Evolutionary conservation across 2,329 filamentous ascomycete genomes (phyloP).

Genomic region (Akanthomyces lecanii): DNA sequence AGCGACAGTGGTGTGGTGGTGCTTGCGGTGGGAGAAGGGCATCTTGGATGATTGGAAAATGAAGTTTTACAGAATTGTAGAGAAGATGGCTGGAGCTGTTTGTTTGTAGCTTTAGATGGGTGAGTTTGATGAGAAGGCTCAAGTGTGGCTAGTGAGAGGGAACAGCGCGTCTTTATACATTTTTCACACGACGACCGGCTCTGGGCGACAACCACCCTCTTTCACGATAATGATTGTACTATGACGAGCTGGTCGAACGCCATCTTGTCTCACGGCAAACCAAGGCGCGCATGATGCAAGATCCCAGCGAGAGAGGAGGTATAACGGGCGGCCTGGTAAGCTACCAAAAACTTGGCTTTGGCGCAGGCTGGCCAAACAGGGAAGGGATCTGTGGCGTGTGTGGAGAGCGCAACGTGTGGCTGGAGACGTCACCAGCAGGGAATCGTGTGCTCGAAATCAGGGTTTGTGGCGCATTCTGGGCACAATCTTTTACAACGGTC

Average conservation of each 20-base stretch:
- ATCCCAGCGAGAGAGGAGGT: neutral
- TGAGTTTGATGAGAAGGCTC: neutral
- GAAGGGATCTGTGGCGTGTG: conserved; percentile 13
- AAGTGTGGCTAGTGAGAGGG: neutral
- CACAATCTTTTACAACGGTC: neutral
- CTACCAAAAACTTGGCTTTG: conserved; percentile 15
- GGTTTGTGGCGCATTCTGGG: conserved; percentile 5
- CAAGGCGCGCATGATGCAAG: conserved; percentile 2
- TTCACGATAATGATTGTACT: neutral
- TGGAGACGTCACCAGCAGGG: conserved; percentile 13
- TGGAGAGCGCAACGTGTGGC: conserved; percentile 2
- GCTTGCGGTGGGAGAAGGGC: conserved; percentile 26
- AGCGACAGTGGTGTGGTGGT: conserved; percentile 19
- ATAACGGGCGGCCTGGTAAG: neutral
- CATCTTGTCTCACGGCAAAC: neutral
- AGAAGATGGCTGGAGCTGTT: neutral
- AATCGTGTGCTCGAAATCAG: conserved; percentile 10
- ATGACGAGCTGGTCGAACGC: conserved; percentile 2
- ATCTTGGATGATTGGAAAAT: conserved; percentile 25
- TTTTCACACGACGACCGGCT: neutral
- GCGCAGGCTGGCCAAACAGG: neutral
- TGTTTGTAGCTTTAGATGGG: neutral
- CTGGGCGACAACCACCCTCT: neutral
- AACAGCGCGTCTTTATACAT: neutral
- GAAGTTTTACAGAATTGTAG: neutral